phyloP scores from a whole-genome alignment of 192 early-diverging fungal genomes.

The Umbelopsis isabellina region DNA sequence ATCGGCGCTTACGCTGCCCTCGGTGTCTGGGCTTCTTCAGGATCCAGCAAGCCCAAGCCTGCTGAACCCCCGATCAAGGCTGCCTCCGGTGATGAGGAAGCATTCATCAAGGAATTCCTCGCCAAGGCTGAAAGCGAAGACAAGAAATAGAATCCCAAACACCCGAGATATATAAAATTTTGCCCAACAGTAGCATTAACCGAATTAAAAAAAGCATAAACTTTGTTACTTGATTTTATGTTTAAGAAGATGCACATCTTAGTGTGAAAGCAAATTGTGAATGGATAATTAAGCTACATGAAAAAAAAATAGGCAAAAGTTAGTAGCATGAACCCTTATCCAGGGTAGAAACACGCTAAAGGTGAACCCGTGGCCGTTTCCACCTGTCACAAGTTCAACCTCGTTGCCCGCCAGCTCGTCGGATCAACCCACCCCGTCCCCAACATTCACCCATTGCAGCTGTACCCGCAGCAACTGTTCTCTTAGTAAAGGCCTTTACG shows the following conservation, averaged over 20 bases:
- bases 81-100: conserved; percentile 48
- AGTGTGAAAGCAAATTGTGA: no score
- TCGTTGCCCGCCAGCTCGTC: background rate
- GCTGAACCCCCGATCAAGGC: conserved; percentile 49
- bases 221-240: background rate
- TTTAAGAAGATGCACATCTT: no score
- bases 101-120: conserved; percentile 53
- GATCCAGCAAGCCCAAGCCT: conserved; percentile 33
- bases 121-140: conserved; percentile 42
- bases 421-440: no score
- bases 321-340: background rate
- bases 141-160: conserved; percentile 28
- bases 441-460: no score
- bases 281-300: background rate
- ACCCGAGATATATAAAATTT: background rate
- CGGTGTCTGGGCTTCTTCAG: conserved; percentile 23
- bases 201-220: background rate
- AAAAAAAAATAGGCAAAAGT: background rate
- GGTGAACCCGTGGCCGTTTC: background rate
- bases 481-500: no score
- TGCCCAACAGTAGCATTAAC: conserved; percentile 7
- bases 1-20: conserved; percentile 38
- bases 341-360: background rate
- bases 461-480: no score
- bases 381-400: conserved; percentile 12